These are phyloP conservation scores for Neurospora sp. DNA, from an alignment of 2,329 filamentous ascomycete species.

Conservation along the genomic window DNA sequence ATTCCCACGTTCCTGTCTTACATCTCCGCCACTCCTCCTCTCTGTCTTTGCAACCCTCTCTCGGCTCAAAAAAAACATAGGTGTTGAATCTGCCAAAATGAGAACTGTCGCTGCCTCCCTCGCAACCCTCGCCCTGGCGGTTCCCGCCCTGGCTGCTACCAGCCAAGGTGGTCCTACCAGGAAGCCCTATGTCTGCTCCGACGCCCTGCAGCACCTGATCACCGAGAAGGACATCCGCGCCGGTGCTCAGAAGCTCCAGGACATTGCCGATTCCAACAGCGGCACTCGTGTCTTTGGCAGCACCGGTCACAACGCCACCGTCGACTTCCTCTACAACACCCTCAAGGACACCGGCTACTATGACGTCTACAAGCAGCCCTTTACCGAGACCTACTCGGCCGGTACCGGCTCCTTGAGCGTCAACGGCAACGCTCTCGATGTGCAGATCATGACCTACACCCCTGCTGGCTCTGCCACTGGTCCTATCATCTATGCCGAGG, in stretches of 20 bases:
- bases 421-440: conserved; percentile 19
- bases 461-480: conserved; percentile 33
- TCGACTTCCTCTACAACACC: conserved; percentile 33
- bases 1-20: neutral
- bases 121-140: neutral
- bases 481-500: conserved; percentile 35
- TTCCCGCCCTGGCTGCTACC: neutral
- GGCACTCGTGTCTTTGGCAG: conserved; percentile 35
- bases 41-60: neutral
- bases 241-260: conserved; percentile 34
- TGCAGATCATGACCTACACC: conserved; percentile 35
- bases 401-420: conserved; percentile 22
- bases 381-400: conserved; percentile 27
- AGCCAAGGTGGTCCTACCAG: neutral
- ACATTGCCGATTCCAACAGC: conserved; percentile 31
- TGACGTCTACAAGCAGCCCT: conserved; percentile 34
- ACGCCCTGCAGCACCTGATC: conserved; percentile 20
- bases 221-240: conserved; percentile 30
- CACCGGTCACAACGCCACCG: conserved; percentile 34
- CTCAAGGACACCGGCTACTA: conserved; percentile 30
- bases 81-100: neutral
- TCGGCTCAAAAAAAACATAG: neutral
- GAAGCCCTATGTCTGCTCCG: conserved; percentile 11
- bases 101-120: neutral
- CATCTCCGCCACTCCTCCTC: neutral